Conservation (phyloP, 306 rosid species). For the Casuarina cunninghamiana region DNA sequence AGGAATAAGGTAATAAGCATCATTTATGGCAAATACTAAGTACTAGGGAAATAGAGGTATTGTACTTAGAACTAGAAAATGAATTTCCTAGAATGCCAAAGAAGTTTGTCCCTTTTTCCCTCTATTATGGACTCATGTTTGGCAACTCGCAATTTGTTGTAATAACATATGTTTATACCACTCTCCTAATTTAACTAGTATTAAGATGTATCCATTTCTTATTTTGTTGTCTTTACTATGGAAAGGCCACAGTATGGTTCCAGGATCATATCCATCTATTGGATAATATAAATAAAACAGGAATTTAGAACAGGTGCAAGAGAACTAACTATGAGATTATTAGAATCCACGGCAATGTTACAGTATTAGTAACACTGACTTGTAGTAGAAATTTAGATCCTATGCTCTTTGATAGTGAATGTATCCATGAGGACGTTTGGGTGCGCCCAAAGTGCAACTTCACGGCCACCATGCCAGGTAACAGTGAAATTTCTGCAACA, state of each 20-base stretch:
- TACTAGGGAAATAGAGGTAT: neutral
- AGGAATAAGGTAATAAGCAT: conserved; percentile 66
- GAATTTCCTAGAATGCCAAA: neutral
- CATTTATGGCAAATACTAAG: conserved; percentile 3
- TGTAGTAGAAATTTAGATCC: neutral
- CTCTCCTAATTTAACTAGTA: neutral
- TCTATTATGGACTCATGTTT: neutral
- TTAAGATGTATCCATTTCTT: neutral
- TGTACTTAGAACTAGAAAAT: neutral
- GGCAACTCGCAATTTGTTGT: neutral
- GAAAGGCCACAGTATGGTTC: neutral
- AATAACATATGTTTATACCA: neutral
- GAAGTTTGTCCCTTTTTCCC: neutral
- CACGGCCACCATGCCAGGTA: neutral
- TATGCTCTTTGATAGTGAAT: neutral
- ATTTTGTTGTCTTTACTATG: neutral
- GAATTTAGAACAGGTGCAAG: neutral
- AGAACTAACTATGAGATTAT: neutral
- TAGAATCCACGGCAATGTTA: neutral
- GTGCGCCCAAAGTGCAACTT: neutral
- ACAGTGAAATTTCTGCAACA: neutral
- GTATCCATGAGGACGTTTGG: neutral
- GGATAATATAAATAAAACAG: neutral
- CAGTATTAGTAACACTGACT: neutral
- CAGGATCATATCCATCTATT: neutral